Evolutionary conservation across 768 basidiomycete genomes (phyloP), one percentile per base, ranked within the genome.

Genomic region (Mycena rebaudengoi): DNA sequence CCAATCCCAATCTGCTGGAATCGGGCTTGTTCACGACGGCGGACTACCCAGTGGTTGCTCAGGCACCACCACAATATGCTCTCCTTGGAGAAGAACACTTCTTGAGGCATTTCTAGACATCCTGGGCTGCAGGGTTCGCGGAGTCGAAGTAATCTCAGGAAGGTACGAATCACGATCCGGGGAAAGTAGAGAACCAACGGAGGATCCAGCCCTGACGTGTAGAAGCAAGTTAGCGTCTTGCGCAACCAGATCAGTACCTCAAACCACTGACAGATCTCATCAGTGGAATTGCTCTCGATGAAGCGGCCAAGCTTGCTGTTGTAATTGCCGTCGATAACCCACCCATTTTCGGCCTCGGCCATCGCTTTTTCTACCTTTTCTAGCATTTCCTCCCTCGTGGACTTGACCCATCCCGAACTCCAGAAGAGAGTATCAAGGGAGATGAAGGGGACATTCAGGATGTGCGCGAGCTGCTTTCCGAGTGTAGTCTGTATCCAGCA

Each of bases 171-270:
- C 61, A 84, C 69, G 25, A 90, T 67, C 16, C 90, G 86, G 21
- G 89, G 87, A 55, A 91, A 80, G 75, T 91, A 91, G 11, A 85
- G 73, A 10, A 76, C 18, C 32, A 91, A 75, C 13, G 89, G 90
- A 8, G 89, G 88, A 66, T 91, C 89, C 21, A 91, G 76, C 90
- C 90, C 89, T 91, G 14, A 46, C 52, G 21, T 16, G 43, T n/a
- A 48, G 29, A 32, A 26, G 49, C 18, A 1, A 21, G 37, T 44
- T 25, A 50, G 30, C 29, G 23, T 50, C 7, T 10, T 16, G 39
- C 10, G 26, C 20, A 21, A 28, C 26, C 6, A 44, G 49, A 28
- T 55, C 45, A 18, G 33, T n/a, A n/a, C n/a, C n/a, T n/a, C n/a
- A 53, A 20, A 35, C 29, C n/a, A 75, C 81, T 45, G 60, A 88